Base-by-base conservation (phyloP, 257 asterid species). In the Jasminum sambac region DNA sequence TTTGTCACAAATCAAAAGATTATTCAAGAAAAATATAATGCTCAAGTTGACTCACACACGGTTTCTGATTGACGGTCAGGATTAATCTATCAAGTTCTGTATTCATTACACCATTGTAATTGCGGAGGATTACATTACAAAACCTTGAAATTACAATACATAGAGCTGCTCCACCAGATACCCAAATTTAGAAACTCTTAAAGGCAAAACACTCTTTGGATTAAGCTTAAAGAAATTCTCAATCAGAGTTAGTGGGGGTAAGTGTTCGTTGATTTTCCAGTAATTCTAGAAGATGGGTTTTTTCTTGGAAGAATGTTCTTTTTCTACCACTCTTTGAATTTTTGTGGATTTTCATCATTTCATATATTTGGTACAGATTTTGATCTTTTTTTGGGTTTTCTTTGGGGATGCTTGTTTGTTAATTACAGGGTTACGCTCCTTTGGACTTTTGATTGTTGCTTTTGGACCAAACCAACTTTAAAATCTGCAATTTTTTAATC, bases 401-500 rank as follows among this genome's bases (percentile, higher is more conserved):
- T 72, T 68, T 30, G 36, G 36, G 38, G 11, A 50, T 63, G 68
- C 81, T 72, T 77, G 70, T 41, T 69, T 55, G 40, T 38, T 74
- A 46, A 41, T 79, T 74, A 64, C 67, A 77, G 17, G 71, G 74
- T 72, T 76, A 42, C 58, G 30, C 44, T 63, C 10, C 42, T 48
- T 69, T 75, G 64, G 80, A 73, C 82, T 80, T 77, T 66, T 55
- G 40, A 59, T 75, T 59, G 58, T 68, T 63, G 67, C 88, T 82
- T 70, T 79, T 65, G 61, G 72, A 74, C 90, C 90, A 48, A 84
- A 77, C 85, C 78, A 64, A 77, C 75, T 69, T 68, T 23, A 58
- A 34, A 74, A 66, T 34, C 42, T 60, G 67, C 34, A 21, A 60
- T 25, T 66, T 19, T 79, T 79, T 76, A 78, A 19, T 69, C 44